Conservation (phyloP, 129 eudicot species). For the Calendula officinalis region DNA sequence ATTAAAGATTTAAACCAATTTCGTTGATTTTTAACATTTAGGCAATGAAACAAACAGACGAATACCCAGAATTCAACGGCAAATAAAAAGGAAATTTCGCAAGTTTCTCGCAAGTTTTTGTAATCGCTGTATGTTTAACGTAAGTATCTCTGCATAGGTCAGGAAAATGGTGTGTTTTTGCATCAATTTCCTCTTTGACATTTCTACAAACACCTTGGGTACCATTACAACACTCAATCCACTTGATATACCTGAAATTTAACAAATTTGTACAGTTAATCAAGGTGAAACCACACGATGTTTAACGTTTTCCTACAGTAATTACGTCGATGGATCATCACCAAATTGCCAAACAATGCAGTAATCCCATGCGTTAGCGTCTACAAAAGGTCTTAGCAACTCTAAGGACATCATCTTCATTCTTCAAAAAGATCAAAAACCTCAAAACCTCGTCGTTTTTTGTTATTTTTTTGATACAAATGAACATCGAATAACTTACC, state of each 20-base stretch:
- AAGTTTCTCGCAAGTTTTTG: constrained; percentile 54
- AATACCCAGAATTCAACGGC: constrained; percentile 75
- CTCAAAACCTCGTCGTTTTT: too few species aligned
- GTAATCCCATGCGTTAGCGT: constrained; percentile 64
- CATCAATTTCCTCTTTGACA: constrained; percentile 43
- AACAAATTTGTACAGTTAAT: background rate
- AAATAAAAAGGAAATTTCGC: constrained; percentile 57
- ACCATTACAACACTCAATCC: constrained; percentile 74
- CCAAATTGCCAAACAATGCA: constrained; percentile 81
- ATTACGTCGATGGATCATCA: constrained; percentile 81
- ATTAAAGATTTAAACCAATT: background rate
- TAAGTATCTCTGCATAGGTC: constrained; percentile 54
- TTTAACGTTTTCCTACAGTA: background rate
- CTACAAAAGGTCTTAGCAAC: constrained; percentile 52
- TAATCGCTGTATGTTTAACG: constrained; percentile 42
- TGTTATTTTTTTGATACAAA: background rate
- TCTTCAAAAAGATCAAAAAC: too few species aligned
- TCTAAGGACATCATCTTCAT: constrained; percentile 40
- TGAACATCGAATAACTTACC: too few species aligned
- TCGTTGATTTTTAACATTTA: background rate
- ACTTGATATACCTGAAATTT: constrained; percentile 58
- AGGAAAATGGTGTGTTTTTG: constrained; percentile 21
- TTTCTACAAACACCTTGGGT: constrained; percentile 28
- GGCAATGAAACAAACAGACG: background rate
- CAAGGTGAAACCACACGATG: background rate